Percentiles rank a stretch among this genome's conserved stretches.
Evolutionary conservation across 352 stramenopile genomes (phyloP).

Genomic region (Phytophthora cryptogea): DNA sequence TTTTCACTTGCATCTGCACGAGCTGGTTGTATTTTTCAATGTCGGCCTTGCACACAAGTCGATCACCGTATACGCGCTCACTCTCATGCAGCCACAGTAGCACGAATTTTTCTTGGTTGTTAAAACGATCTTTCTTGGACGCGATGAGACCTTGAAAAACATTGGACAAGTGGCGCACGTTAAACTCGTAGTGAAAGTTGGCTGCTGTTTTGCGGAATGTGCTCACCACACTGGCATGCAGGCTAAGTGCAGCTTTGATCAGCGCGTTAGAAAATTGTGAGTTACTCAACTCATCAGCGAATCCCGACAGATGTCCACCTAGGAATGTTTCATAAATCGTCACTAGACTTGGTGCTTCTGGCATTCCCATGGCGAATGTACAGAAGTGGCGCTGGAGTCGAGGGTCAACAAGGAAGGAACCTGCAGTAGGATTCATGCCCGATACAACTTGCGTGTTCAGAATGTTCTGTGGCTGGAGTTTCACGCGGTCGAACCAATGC

Average conservation of each 20-base stretch:
- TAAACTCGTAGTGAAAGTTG: conserved; percentile 99
- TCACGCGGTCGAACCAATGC: conserved; percentile 93
- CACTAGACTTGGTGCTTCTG: conserved; percentile 91
- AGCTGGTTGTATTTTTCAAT: conserved; percentile 95
- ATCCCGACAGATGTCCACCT: conserved; percentile 91
- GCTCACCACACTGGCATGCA: conserved; percentile 91
- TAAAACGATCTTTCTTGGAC: conserved; percentile 92
- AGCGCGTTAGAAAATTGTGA: conserved; percentile 89
- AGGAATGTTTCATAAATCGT: conserved; percentile 98
- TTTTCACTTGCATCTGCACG: conserved; percentile 93
- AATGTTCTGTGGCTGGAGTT: conserved; percentile 95
- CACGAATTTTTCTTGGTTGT: conserved; percentile 93
- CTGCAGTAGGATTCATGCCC: conserved; percentile 96
- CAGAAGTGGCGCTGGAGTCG: conserved; percentile 96
- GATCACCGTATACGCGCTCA: conserved; percentile 95
- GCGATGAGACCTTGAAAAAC: conserved; percentile 97
- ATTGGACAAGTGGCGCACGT: conserved; percentile 95
- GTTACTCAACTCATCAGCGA: conserved; percentile 88
- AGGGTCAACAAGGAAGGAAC: conserved; percentile 94
- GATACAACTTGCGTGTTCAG: conserved; percentile 95
- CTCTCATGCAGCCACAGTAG: conserved; percentile 96
- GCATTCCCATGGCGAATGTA: conserved; percentile 96
- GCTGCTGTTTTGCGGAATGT: conserved; percentile 95
- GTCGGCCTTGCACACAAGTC: conserved; percentile 92
- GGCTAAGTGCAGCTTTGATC: conserved; percentile 93